Evolutionary conservation across 2,329 filamentous ascomycete species (phyloP).

Genomic region (Diaporthe ampelina): DNA sequence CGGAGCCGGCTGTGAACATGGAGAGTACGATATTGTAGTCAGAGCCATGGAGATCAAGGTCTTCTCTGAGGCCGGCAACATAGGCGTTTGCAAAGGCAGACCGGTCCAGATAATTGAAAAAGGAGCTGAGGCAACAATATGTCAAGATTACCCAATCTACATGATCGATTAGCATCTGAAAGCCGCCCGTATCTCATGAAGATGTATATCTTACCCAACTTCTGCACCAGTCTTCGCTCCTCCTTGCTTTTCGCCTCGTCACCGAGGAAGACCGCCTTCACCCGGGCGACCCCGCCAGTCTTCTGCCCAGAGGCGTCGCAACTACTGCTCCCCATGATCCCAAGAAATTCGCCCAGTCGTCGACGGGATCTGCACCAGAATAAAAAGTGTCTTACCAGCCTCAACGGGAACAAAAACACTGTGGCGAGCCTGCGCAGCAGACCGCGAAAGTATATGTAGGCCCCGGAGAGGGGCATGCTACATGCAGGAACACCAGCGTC

Average conservation of each 20-base stretch:
- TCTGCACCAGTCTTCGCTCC: constrained; percentile 23
- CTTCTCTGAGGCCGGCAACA: constrained; percentile 56
- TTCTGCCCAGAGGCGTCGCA: constrained; percentile 7
- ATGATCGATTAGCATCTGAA: neutral
- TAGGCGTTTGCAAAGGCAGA: constrained; percentile 60
- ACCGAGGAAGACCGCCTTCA: constrained; percentile 13
- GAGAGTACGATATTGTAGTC: constrained; percentile 59
- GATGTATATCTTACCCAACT: neutral
- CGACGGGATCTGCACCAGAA: constrained; percentile 2
- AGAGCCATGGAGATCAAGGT: constrained; percentile 54
- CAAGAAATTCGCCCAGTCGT: neutral
- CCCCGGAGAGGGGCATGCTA: constrained; percentile 10
- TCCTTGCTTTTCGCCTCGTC: constrained; percentile 30
- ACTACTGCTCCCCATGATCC: neutral
- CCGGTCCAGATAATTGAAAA: constrained; percentile 58
- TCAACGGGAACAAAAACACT: neutral
- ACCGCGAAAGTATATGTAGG: constrained; percentile 7
- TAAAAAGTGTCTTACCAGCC: neutral
- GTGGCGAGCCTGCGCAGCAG: constrained; percentile 4
- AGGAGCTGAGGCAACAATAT: constrained; percentile 53
- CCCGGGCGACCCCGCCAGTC: constrained; percentile 1
- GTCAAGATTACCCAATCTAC: constrained; percentile 43
- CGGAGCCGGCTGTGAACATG: constrained; percentile 49
- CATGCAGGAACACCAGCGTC: constrained; percentile 4
- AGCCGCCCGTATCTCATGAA: too few species aligned